phyloP scores from a whole-genome alignment of 768 basidiomycete genomes.

The Serendipita sp. region DNA sequence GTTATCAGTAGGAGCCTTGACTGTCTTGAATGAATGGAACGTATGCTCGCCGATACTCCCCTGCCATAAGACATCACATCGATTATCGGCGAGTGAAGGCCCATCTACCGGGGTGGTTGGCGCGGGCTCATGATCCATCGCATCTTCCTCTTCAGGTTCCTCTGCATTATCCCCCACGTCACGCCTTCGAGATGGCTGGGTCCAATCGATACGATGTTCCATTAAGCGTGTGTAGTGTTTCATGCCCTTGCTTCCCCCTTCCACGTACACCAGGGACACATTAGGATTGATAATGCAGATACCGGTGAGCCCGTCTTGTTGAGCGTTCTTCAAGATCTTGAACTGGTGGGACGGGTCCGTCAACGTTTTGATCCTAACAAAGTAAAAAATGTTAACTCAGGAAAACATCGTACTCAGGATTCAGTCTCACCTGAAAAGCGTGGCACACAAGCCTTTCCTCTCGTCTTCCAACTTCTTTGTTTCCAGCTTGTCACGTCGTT shows the following conservation, averaged over 20 bases:
- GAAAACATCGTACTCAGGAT: background rate
- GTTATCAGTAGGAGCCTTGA: conserved; percentile 68
- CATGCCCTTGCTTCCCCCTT: conserved; percentile 76
- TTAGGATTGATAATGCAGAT: conserved; percentile 79
- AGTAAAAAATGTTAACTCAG: background rate
- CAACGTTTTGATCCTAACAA: conserved; percentile 60
- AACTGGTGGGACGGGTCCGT: conserved; percentile 88
- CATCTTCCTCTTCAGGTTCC: conserved; percentile 20
- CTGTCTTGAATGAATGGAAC: conserved; percentile 68
- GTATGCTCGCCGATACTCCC: conserved; percentile 70
- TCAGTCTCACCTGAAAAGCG: conserved; percentile 80
- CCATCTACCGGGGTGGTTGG: conserved; percentile 13
- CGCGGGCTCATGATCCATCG: conserved; percentile 15
- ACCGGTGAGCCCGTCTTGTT: conserved; percentile 76
- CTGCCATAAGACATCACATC: conserved; percentile 87
- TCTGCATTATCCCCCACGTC: conserved; percentile 36
- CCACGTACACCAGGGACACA: conserved; percentile 86
- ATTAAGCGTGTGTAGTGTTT: conserved; percentile 79
- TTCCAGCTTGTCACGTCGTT: conserved; percentile 75
- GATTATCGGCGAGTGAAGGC: conserved; percentile 67
- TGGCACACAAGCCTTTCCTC: conserved; percentile 65
- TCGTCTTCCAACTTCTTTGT: conserved; percentile 77
- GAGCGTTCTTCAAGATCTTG: conserved; percentile 94
- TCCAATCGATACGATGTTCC: conserved; percentile 83
- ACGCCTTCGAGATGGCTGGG: conserved; percentile 69